Evolutionary conservation across 305 asterid species (phyloP).

Genomic region (Fraxinus floribunda): DNA sequence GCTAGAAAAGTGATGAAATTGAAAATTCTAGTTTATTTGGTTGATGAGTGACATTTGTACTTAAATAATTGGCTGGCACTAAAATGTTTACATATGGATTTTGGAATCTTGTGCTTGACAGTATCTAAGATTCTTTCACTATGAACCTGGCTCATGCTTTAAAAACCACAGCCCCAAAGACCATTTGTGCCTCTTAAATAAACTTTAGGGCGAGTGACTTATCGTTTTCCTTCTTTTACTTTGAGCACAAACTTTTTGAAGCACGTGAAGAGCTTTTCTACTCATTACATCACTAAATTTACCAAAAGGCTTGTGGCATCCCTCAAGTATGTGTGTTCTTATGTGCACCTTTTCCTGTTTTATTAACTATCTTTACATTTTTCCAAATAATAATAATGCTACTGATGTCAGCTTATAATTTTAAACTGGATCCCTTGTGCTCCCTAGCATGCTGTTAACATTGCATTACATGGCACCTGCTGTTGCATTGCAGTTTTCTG

Average conservation of each 20-base stretch:
- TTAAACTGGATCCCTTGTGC: neutral
- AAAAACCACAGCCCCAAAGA: slow-evolving; percentile 11
- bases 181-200: slow-evolving; percentile 14
- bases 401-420: neutral
- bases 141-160: slow-evolving; percentile 17
- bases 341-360: neutral
- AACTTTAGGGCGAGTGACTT: neutral
- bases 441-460: slow-evolving; percentile 3
- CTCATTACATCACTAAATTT: neutral
- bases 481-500: slow-evolving; percentile 10
- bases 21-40: slow-evolving; percentile 2
- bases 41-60: slow-evolving; percentile 13
- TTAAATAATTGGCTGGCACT: slow-evolving; percentile 9
- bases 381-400: neutral
- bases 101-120: slow-evolving; percentile 1
- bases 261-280: neutral
- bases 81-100: neutral
- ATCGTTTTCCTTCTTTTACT: slow-evolving; percentile 7
- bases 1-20: neutral
- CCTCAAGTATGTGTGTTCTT: neutral
- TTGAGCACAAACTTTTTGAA: neutral
- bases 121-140: neutral
- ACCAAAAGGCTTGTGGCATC: neutral
- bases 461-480: slow-evolving; percentile 5
- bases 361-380: neutral